Evolutionary conservation across 805 yeast genomes (phyloP), one percentile per base, ranked within the genome.

Genomic region (Cyberlindnera petersonii): DNA sequence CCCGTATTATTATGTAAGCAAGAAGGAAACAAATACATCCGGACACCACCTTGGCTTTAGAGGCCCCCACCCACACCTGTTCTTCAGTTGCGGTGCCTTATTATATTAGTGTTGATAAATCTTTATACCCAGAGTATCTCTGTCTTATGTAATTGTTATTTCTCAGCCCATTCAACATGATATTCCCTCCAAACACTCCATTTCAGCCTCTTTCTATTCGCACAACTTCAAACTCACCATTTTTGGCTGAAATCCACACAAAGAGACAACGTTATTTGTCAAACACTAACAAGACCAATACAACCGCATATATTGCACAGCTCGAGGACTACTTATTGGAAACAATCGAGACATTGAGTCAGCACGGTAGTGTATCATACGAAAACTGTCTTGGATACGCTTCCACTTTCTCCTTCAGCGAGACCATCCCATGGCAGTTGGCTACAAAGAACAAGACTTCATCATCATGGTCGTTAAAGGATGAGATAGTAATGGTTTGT

Each of bases 361-460:
- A 31, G 7, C 19, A 20, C 16, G 29, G 31, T 6, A 13, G 33
- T 7, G 1, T n/a, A n/a, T n/a, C 30, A 4, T 19, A 15, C 10
- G 21, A 34, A 4, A 4, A 34, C 3, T 14, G 15, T 6, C 22
- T 26, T 9, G 20, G 4, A 6, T 34, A 20, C 15, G 19, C 24
- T 2, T 13, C 28, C 5, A 8, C 21, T n/a, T 14, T 35, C 13
- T 6, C 13, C 3, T n/a, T 35, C 8, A 19, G 24, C 9, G 16
- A n/a, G 15, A 9, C 31, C 1, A 33, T 42, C 3, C 57, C 57
- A 1, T 53, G 57, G 57, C 27, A 21, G 3, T 15, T 47, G n/a
- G 40, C 6, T 4, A 14, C 41, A 5, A 26, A 17, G 13, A 9
- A 27, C 9, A 31, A 44, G 9, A 13, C 9, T 9, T 16, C 22